phyloP scores from a whole-genome alignment of 2,329 filamentous ascomycete genomes.

The Geosmithia morbida region DNA sequence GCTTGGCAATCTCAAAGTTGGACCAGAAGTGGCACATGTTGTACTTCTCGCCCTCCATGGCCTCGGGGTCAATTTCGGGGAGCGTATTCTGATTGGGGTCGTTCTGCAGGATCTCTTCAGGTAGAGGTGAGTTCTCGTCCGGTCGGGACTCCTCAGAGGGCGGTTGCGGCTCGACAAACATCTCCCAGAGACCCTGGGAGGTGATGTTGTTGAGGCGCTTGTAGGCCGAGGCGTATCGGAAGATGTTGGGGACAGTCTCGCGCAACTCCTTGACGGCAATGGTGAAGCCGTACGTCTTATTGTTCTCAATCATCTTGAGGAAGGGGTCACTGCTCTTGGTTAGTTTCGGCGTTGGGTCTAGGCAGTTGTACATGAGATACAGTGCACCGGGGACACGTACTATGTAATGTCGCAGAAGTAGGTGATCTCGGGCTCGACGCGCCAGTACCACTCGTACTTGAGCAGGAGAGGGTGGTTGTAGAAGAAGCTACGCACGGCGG shows the following conservation, averaged over 20 bases:
- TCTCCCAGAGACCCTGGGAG: conserved; percentile 92
- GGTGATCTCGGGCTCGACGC: conserved; percentile 96
- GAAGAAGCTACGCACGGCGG: conserved; percentile 52
- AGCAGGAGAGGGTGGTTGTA: conserved; percentile 90
- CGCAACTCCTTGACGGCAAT: conserved; percentile 97
- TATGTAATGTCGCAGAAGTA: conserved; percentile 99
- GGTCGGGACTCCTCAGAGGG: conserved; percentile 43
- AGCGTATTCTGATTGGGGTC: conserved; percentile 57
- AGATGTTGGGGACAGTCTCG: conserved; percentile 97
- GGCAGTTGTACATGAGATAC: not conserved
- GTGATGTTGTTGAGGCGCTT: conserved; percentile 83
- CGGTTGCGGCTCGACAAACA: conserved; percentile 77
- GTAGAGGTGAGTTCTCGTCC: conserved; percentile 52
- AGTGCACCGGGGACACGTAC: conserved; percentile 28
- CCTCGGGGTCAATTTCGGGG: conserved; percentile 76
- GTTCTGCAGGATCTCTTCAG: conserved; percentile 67
- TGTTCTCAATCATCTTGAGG: conserved; percentile 79
- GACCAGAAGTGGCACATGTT: conserved; percentile 99
- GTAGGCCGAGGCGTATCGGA: conserved; percentile 96
- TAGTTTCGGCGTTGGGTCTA: conserved; percentile 1
- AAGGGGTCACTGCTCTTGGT: conserved; percentile 63
- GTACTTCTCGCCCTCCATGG: conserved; percentile 95
- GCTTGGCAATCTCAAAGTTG: conserved; percentile 93
- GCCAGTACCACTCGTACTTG: conserved; percentile 99
- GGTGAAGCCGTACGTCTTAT: conserved; percentile 98